Evolutionary conservation across 352 stramenopile species (phyloP), one percentile per base, ranked within the genome.

Genomic region (Globisporangium canariense): DNA sequence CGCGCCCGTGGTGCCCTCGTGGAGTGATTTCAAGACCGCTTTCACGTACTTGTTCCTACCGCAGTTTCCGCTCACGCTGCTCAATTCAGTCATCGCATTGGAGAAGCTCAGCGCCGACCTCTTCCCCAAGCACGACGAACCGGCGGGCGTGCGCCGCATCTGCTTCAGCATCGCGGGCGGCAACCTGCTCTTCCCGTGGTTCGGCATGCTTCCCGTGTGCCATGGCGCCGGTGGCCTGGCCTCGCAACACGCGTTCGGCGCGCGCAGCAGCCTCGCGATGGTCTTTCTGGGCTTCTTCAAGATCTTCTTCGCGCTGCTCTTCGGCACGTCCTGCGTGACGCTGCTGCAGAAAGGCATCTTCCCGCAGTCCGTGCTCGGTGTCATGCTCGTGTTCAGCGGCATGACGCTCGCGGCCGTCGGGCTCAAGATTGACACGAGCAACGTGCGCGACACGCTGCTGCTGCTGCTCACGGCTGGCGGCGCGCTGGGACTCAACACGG

Each of bases 1-100:
- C 1, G 74, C 79, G 18, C 81, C 81, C 0, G 71, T 88, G 20
- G 69, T 85, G 43, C 87, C 86, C 1, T 80, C 79, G 8, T 64
- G 62, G 32, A 51, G 70, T 46, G 87, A 90, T 54, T 91, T 93
- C 62, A 52, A 77, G 57, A 57, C 71, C 41, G 92, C 84, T 5
- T 96, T 98, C 60, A 64, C 96, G 7, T 80, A 97, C 52, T 82
- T 96, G 20, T 88, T 93, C 25, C 64, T 98, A 45, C 90, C 94
- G 11, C 94, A 98, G 67, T 56, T 98, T 9, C 92, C 94, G 10
- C 73, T 98, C 9, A 97, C 94, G 25, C 83, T 95, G 25, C 73
- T 98, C 49, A 98, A 98, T 75, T 94, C 77, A 53, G 90, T 98
- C n/a, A 82, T 98, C 13, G 91, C 86, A 30, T 80, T 98, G 5